Evolutionary conservation across 768 basidiomycete genomes (phyloP), one percentile per base, ranked within the genome.

Genomic region (Pulveroboletus sp.): DNA sequence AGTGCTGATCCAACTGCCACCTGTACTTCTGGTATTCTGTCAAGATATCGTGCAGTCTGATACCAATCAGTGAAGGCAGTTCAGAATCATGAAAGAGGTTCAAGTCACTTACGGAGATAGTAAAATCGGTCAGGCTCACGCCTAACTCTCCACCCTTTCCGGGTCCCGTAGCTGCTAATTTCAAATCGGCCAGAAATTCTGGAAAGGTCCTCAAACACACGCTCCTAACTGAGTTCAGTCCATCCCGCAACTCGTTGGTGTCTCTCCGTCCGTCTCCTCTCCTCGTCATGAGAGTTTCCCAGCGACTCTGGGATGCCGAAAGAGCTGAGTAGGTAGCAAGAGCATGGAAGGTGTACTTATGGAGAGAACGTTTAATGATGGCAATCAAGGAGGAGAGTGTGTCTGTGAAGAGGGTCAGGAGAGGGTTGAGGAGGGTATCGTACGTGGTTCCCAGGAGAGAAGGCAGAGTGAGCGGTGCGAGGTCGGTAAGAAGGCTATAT

Each of bases 151-250:
- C 76, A 5, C 76, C 77, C 54, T 75, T 82, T 5, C 78, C 68
- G 18, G 67, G 53, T 14, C 59, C 70, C 38, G 74, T 61, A 2
- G 76, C 78, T 1, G 82, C 82, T 53, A 83, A 64, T 64, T 89
- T 89, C 59, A 92, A 68, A 62, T 92, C 88, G 15, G 82, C 87
- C 40, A 93, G 64, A 56, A 88, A 86, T 59, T 93, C 89, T 0
- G 90, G 89, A 64, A 92, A 93, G 45, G 86, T 89, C 39, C 90
- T 74, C 51, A 92, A 66, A 59, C 88, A 89, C 1, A 90, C 73
- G 1, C 76, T 80, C 13, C 86, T 73, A 9, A 93, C 70, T 6
- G 77, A 69, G 44, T 81, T 79, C 7, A 88, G 58, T 0, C 81
- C 83, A 8, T 92, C 90, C 57, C 80, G 84, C 40, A 88, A 66